Evolutionary conservation across 2,329 filamentous ascomycete species (phyloP), one percentile per base, ranked within the genome.

Genomic region (Colletotrichum spinosum): DNA sequence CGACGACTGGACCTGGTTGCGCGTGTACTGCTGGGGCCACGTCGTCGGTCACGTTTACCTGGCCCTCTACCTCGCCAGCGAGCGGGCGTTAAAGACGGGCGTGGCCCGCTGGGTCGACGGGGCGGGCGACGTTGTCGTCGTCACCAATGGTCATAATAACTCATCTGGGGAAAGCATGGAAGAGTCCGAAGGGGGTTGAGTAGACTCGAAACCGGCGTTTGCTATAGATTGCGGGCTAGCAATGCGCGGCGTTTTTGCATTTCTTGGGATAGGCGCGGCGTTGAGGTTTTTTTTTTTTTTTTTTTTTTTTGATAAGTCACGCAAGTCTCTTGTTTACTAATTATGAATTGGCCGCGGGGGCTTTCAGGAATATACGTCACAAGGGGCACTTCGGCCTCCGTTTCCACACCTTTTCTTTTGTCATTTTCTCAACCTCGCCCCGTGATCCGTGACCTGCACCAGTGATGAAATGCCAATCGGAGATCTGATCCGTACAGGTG

Each of bases 1-100:
- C 52, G 70, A 71, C 33, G 73, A 70, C 4, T 83, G 79, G 69
- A 76, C 73, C 10, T 78, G 81, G 61, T 75, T 97, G 2, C 85
- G 88, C 39, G 75, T 95, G 1, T 96, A 92, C 73, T 92, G 92
- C 72, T 97, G 92, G 90, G 94, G 92, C 0, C 86, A 90, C 67
- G 80, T 93, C 1, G 87, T 88, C 0, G 84, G 88, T 58, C 90
- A 97, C 71, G 83, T 92, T 39, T 97, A 93, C 75, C 77, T 96
- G 4, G 75, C 94, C 44, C 76, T 97, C 0, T 95, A 92, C 73
- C 77, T 94, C 12, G 91, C 89, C 0, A 95, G 90, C 70, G 83
- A 86, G 60, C 83, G 90, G 38, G 83, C 83, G 66, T 77, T 94
- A 13, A 84, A 85, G 64, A 80, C 79, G 7, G 85, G 85, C 8